These are phyloP conservation scores for Conticribra weissflogii DNA, from an alignment of 108 stramenopile species.

Conservation along the genomic window DNA sequence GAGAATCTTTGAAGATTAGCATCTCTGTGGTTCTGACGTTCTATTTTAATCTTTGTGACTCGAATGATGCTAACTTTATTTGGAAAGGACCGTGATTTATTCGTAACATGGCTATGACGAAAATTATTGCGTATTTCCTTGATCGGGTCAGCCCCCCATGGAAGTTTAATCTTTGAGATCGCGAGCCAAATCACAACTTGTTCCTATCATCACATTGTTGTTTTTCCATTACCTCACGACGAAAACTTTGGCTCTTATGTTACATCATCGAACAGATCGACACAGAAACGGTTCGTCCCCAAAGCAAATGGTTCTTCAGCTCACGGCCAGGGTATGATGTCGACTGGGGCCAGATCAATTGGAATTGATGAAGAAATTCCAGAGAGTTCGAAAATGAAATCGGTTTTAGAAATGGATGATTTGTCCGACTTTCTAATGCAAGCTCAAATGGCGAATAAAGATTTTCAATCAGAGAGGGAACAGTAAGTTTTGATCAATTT, in stretches of 20 bases:
- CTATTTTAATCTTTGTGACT: not conserved
- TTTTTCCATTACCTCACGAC: not conserved
- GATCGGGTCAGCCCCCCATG: slow-evolving; percentile 25
- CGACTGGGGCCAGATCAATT: slow-evolving; percentile 71
- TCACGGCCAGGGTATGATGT: slow-evolving; percentile 78
- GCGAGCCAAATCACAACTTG: slow-evolving; percentile 28
- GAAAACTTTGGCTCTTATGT: too few relatives aligned
- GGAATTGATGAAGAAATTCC: slow-evolving; percentile 46
- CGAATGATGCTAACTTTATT: slow-evolving; percentile 1
- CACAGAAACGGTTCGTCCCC: slow-evolving; percentile 63
- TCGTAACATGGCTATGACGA: slow-evolving; percentile 47
- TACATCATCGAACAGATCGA: slow-evolving; percentile 31
- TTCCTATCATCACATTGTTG: not conserved
- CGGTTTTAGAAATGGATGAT: slow-evolving; percentile 90
- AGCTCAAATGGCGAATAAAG: slow-evolving; percentile 92
- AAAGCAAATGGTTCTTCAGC: slow-evolving; percentile 65
- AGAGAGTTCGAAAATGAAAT: slow-evolving; percentile 58
- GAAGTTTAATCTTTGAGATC: slow-evolving; percentile 60
- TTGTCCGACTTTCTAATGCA: slow-evolving; percentile 94
- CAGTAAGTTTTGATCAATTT: too few relatives aligned
- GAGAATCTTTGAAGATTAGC: not conserved
- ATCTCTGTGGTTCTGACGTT: slow-evolving; percentile 1
- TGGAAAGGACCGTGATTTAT: not conserved
- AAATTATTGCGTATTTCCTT: slow-evolving; percentile 34
- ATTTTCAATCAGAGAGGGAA: slow-evolving; percentile 88